Evolutionary conservation across 2,329 filamentous ascomycete species (phyloP), one percentile per base, ranked within the genome.

Genomic region (Didymella sp.): DNA sequence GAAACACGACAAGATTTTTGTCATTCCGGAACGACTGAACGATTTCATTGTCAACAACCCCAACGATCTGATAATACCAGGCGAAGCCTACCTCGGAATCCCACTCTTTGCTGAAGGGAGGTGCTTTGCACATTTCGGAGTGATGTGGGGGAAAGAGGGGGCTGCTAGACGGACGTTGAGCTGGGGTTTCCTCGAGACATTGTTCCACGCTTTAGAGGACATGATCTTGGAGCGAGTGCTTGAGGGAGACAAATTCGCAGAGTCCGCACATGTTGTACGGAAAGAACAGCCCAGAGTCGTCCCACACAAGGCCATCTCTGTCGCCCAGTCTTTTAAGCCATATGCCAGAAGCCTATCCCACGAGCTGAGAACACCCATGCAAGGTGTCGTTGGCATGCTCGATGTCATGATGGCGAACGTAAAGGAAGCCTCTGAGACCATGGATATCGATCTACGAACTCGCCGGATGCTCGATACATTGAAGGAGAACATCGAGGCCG

Each of bases 321-420:
- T 82, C 6, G 81, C 85, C 2, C 87, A 89, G 59, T 88, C 87
- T 2, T 77, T 91, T 17, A 88, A 89, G 67, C 87, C 88, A 0
- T 90, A 89, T 69, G 88, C 88, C n/a, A 82, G 87, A 60, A 89
- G 86, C 67, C 75, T 91, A 28, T 91, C 88, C 0, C 88, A 91
- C 63, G 88, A 91, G 69, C 73, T 91, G 43, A 80, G 88, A 59
- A 91, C 88, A 3, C 88, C 88, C 1, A 90, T 91, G 87, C 88
- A 91, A 73, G 88, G 88, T 38, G 87, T 91, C 6, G 87, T 91
- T 13, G 88, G 88, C 6, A 90, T 90, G 88, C 77, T 91, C 40
- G 88, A 91, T 75, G 86, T 91, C 58, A 90, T 91, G 87, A 87
- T 90, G 74, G 86, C 87, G 3, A 89, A 87, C 2, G 86, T 90